These are phyloP conservation scores for Amaranthus tricolor DNA, from an alignment of 179 eudicot species.

Conservation along the genomic window DNA sequence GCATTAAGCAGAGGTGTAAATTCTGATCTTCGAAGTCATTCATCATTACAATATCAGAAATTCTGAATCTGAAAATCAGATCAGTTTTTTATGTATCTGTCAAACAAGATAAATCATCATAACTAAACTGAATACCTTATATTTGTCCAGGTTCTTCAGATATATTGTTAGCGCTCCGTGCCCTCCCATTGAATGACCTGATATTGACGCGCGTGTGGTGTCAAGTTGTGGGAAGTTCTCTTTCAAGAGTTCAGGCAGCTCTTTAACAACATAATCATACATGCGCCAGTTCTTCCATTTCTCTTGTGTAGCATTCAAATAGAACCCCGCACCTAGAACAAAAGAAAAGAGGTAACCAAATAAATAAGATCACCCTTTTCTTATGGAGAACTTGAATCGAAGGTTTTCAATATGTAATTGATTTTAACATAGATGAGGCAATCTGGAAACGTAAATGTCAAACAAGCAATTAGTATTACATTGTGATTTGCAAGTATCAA, in stretches of 20 bases:
- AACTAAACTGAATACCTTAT: constrained; percentile 60
- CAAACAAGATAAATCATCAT: not conserved
- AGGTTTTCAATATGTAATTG: not conserved
- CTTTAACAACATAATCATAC: constrained; percentile 95
- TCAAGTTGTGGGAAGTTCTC: constrained; percentile 87
- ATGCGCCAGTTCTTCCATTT: constrained; percentile 99
- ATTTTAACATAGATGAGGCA: not conserved
- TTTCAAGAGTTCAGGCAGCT: constrained; percentile 71
- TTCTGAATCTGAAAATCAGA: too few species aligned
- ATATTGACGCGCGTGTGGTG: constrained; percentile 81
- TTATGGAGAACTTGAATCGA: not conserved
- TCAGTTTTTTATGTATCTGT: too few species aligned
- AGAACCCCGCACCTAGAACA: constrained; percentile 88
- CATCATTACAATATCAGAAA: too few species aligned
- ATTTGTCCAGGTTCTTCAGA: constrained; percentile 92
- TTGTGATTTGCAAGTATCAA: not conserved
- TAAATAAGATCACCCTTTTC: not conserved
- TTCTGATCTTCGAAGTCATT: too few species aligned
- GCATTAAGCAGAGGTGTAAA: too few species aligned
- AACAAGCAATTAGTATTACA: not conserved
- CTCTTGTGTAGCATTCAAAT: constrained; percentile 92
- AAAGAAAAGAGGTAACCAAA: not conserved
- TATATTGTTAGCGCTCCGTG: constrained; percentile 95
- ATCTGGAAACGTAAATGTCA: not conserved
- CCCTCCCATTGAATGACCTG: constrained; percentile 99